Evolutionary conservation across 2,329 filamentous ascomycete species (phyloP), one percentile per base, ranked within the genome.

Genomic region (Epichloe brachyelytri): DNA sequence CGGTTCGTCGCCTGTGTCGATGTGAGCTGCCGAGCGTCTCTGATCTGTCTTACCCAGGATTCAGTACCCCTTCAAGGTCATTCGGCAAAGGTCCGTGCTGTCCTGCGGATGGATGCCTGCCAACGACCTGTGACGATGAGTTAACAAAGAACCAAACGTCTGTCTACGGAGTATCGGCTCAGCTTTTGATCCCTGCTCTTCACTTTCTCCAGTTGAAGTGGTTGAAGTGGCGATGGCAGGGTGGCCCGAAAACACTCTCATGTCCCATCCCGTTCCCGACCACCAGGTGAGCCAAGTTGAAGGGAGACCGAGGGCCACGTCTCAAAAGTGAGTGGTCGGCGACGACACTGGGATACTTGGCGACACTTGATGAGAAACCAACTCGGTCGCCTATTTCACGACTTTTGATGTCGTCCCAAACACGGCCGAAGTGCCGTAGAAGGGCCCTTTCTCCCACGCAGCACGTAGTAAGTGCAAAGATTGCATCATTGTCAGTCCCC

Each of bases 1-100:
- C 14, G 17, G 45, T 37, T 38, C 17, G 6, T 48, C 37, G n/a
- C 17, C 15, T 48, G 37, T 26, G 4, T 26, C 22, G 8, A 39
- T 17, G n/a, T 46, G 19, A 43, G 33, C 34, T 39, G 43, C 49
- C 43, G 37, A 41, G 26, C 43, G 43, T 50, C 40, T 43, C 48
- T 44, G 40, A 17, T 50, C 30, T 44, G 48, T 50, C 40, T 50
- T 20, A 50, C 49, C 41, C 46, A 41, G 17, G 38, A 14, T 33
- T 40, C 26, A 50, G 22, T 6, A 30, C 17, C 17, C 17, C n/a
- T 14, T 17, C 14, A 38, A 5, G 14, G 10, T 8, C 20, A n/a
- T 15, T 38, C 26, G 26, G 22, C 39, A 43, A n/a, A 12, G 40
- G 39, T 30, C 12, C 46, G n/a, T 40, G 19, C 19, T 8, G 26